A percentile compares a stretch with the other conserved stretches of the same genome.
phyloP scores from a whole-genome alignment of 306 rosid species.

The cucumber (Cucumis sativus) region Cucumber_9930_V3 NC_026658.2:895501-896000 shows the following conservation, averaged over 20 bases:
- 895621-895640: constrained; percentile 6
- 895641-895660: constrained; percentile 5
- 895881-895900: background rate
- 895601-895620: constrained; percentile 3
- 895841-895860: background rate
- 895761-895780: constrained; percentile 19
- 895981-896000: too few relatives aligned
- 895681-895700: constrained; percentile 17
- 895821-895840: background rate
- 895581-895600: background rate
- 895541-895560: constrained; percentile 37
- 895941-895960: too few relatives aligned
- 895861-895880: background rate
- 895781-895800: background rate
- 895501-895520: constrained; percentile 25
- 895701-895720: constrained; percentile 12
- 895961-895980: too few relatives aligned
- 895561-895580: constrained; percentile 4
- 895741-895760: constrained; percentile 22
- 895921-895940: too few relatives aligned
- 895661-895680: constrained; percentile 4
- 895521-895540: constrained; percentile 26
- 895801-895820: constrained; percentile 9
- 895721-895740: constrained; percentile 1
- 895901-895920: too few relatives aligned